These are phyloP conservation scores for Auriscalpium orientale DNA, from an alignment of 768 basidiomycete genomes.

Conservation along the genomic window DNA sequence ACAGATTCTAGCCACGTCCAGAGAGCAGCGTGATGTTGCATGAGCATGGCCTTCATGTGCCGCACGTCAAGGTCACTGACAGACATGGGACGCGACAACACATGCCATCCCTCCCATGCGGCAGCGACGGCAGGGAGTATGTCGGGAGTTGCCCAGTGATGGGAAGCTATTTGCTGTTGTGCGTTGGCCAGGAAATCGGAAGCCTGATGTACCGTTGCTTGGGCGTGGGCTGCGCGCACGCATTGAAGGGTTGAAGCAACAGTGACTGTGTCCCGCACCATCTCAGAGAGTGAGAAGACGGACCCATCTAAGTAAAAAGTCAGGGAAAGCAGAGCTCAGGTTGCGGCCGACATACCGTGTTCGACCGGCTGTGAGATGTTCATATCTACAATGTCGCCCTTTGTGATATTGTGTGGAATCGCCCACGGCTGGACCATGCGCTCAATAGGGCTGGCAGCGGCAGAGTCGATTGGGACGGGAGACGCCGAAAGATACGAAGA, in stretches of 20 bases:
- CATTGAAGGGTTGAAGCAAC: neutral
- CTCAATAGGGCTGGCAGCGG: neutral
- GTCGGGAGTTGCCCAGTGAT: neutral
- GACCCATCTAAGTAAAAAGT: neutral
- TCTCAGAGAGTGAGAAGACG: neutral
- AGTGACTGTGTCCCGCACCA: neutral
- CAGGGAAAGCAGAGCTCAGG: neutral
- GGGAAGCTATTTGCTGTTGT: neutral
- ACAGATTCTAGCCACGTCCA: neutral
- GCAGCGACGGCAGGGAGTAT: neutral
- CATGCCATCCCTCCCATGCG: neutral
- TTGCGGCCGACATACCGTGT: neutral
- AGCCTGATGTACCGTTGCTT: neutral
- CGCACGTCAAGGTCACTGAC: neutral
- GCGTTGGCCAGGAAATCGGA: neutral
- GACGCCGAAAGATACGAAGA: neutral
- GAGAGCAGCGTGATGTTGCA: neutral
- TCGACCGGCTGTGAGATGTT: neutral
- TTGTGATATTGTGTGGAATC: neutral
- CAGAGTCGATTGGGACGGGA: neutral
- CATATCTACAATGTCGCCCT: neutral
- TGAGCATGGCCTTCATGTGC: neutral
- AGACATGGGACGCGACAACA: neutral
- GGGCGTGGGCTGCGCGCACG: too few relatives aligned
- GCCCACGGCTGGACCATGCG: neutral